phyloP scores from a whole-genome alignment of 2,329 filamentous ascomycete species.

The Talaromyces sp. region DNA sequence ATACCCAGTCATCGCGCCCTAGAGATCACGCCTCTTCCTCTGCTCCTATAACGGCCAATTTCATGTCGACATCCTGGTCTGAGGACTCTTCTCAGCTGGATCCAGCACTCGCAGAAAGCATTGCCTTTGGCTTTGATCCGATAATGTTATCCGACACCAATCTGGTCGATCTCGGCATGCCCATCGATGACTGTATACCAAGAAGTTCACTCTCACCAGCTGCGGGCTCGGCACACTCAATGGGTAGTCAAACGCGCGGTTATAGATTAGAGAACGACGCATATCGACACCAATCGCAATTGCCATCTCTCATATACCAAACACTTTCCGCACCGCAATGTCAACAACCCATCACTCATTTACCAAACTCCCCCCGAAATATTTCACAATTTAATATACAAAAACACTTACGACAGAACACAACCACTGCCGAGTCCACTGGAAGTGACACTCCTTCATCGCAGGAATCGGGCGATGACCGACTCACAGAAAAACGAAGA shows the following conservation, averaged over 20 bases:
- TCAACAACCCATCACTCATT: not conserved
- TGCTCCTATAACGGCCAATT: not conserved
- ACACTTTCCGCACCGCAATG: not conserved
- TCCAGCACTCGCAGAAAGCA: not conserved
- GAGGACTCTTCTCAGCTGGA: not conserved
- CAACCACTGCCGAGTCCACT: not conserved
- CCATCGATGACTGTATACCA: not conserved
- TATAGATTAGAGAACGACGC: not conserved
- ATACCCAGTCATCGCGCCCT: not conserved
- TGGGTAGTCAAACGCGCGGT: not conserved
- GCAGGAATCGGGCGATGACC: slow-evolving; percentile 2
- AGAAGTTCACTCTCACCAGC: not conserved
- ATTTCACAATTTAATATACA: not conserved
- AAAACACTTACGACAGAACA: not conserved
- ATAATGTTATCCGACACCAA: not conserved
- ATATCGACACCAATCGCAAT: not conserved
- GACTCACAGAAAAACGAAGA: slow-evolving; percentile 22
- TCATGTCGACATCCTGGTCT: not conserved
- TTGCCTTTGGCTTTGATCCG: not conserved
- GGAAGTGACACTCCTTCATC: not conserved
- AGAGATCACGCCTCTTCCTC: not conserved
- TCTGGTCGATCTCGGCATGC: not conserved
- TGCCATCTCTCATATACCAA: not conserved
- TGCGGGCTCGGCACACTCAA: not conserved
- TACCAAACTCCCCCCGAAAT: not conserved